Percentiles rank a stretch among this genome's conserved stretches.
Evolutionary conservation across 257 asterid species (phyloP).

Genomic region (Solanum ossicruentum): DNA sequence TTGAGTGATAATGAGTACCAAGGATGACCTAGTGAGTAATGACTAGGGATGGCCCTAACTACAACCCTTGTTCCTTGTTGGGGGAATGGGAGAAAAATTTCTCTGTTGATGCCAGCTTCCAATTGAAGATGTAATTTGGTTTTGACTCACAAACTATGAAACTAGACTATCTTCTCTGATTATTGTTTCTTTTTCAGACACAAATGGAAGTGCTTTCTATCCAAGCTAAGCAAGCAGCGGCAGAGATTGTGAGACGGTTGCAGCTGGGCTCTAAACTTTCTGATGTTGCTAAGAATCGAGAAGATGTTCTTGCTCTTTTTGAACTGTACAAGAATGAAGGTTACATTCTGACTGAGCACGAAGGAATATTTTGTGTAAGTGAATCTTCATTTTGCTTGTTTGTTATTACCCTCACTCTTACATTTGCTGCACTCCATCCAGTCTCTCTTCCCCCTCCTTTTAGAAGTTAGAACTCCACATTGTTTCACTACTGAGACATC

Average conservation of each 20-base stretch:
- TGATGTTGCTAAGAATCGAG: constrained; percentile 52
- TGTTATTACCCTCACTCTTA: not conserved
- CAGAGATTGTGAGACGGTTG: constrained; percentile 47
- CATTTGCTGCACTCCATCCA: not conserved
- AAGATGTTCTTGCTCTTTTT: constrained; percentile 57
- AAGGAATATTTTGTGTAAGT: constrained; percentile 79
- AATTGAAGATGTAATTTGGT: not conserved
- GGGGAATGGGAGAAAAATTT: not conserved
- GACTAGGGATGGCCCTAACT: not conserved
- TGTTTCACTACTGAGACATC: not conserved
- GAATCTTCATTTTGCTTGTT: not conserved
- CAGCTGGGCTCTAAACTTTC: constrained; percentile 77
- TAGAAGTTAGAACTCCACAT: not conserved
- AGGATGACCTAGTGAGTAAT: not conserved
- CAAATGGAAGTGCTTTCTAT: constrained; percentile 41
- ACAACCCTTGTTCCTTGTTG: not conserved
- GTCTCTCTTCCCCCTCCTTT: not conserved
- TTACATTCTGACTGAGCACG: constrained; percentile 66
- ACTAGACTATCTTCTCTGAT: not conserved
- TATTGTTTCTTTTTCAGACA: constrained; percentile 23
- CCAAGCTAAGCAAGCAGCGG: constrained; percentile 86
- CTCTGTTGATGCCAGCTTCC: not conserved
- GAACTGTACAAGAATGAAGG: constrained; percentile 63
- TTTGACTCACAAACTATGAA: not conserved
- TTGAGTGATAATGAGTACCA: not conserved